A percentile compares a stretch with the other conserved stretches of the same genome.
Evolutionary conservation across 2,329 filamentous ascomycete genomes (phyloP).

Genomic region (Aspergillus phoenicis): DNA sequence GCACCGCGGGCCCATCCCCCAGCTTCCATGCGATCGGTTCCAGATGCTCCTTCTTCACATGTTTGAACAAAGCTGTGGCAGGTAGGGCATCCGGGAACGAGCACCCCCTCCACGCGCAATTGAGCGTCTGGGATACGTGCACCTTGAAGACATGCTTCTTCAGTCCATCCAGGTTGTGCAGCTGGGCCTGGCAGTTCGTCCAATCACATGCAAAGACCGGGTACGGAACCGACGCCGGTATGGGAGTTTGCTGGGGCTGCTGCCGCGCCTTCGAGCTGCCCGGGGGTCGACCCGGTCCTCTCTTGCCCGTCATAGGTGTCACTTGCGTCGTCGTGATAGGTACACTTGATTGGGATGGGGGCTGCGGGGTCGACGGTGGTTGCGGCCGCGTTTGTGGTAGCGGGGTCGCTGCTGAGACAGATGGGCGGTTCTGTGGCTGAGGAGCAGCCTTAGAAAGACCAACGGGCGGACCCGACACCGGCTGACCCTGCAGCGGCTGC

Average conservation of each 20-base stretch:
- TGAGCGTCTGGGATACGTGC: constrained; percentile 46
- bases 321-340: constrained; percentile 7
- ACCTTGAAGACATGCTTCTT: constrained; percentile 61
- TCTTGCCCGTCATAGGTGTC: constrained; percentile 19
- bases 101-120: constrained; percentile 32
- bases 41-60: constrained; percentile 58
- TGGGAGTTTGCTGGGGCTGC: constrained; percentile 13
- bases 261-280: constrained; percentile 20
- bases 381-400: constrained; percentile 3
- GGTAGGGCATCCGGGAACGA: constrained; percentile 21
- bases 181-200: constrained; percentile 57
- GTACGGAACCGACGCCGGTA: constrained; percentile 24
- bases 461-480: not conserved
- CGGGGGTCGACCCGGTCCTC: constrained; percentile 25
- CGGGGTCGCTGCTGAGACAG: not conserved
- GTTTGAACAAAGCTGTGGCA: constrained; percentile 50
- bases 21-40: constrained; percentile 56
- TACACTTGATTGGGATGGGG: not conserved
- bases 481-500: not conserved
- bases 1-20: constrained; percentile 61
- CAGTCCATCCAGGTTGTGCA: constrained; percentile 64
- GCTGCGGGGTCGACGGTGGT: not conserved
- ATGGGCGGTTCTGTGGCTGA: not conserved
- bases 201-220: constrained; percentile 60
- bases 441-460: not conserved